These are phyloP conservation scores for Aspergillus oerlinghausenensis DNA, from an alignment of 2,329 filamentous ascomycete species.

Conservation along the genomic window DNA sequence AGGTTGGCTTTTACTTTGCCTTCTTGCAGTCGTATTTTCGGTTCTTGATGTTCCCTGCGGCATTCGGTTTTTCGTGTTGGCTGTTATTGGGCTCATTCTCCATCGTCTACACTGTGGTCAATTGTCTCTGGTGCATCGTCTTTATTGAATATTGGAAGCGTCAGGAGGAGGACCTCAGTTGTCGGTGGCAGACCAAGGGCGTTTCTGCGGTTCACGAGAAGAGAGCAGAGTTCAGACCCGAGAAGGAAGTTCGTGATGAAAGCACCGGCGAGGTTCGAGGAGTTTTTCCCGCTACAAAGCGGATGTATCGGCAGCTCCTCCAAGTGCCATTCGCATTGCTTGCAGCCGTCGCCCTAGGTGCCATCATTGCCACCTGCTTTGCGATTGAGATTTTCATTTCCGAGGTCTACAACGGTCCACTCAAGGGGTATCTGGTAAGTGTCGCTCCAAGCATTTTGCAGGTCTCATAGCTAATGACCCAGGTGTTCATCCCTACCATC, in stretches of 20 bases:
- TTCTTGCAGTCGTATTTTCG: constrained; percentile 92
- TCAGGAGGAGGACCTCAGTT: constrained; percentile 79
- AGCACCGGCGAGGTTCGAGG: constrained; percentile 76
- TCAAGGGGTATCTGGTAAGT: constrained; percentile 77
- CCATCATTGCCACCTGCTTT: constrained; percentile 86
- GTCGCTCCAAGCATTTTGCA: background rate
- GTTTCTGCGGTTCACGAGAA: constrained; percentile 78
- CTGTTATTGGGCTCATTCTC: constrained; percentile 80
- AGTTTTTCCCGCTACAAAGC: constrained; percentile 71
- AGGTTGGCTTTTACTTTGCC: constrained; percentile 92
- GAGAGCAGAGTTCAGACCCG: constrained; percentile 73
- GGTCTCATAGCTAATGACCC: constrained; percentile 1
- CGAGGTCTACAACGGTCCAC: constrained; percentile 85
- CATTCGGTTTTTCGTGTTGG: constrained; percentile 75
- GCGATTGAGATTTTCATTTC: constrained; percentile 95
- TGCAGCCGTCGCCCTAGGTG: constrained; percentile 70
- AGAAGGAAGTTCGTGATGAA: constrained; percentile 71
- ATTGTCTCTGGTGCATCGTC: constrained; percentile 77
- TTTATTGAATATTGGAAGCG: constrained; percentile 98
- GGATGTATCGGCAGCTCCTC: constrained; percentile 76
- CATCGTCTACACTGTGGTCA: constrained; percentile 72
- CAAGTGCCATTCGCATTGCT: constrained; percentile 81
- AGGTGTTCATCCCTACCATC: constrained; percentile 85
- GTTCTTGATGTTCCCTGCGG: constrained; percentile 77
- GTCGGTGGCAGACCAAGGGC: constrained; percentile 85